Evolutionary conservation across 225 moss, liverwort and hornwort species (phyloP).

Genomic region (Polytrichum commune): DNA sequence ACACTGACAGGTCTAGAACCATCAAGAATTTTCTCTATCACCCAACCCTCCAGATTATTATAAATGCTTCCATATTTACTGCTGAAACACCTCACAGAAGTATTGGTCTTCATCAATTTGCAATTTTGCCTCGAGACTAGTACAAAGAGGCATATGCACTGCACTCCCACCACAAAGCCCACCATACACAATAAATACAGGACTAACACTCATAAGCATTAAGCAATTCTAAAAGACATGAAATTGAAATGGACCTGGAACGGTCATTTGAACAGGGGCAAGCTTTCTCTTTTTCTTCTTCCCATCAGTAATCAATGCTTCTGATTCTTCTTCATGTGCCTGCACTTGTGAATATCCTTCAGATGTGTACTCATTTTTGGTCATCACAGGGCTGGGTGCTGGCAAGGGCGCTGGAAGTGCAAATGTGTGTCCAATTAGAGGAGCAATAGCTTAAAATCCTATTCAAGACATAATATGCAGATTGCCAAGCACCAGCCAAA

Average conservation of each 20-base stretch:
- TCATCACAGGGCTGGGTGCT: conserved; percentile 19
- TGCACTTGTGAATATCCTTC: conserved; percentile 6
- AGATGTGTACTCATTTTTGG: conserved; percentile 14
- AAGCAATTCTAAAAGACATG: neutral
- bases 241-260: conserved; percentile 20
- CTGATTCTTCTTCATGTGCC: conserved; percentile 22
- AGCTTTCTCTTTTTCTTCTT: conserved; percentile 45
- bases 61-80: too few relatives aligned
- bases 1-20: too few relatives aligned
- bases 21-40: too few relatives aligned
- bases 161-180: too few relatives aligned
- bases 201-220: neutral
- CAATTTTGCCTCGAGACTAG: too few relatives aligned
- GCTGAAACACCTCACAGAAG: too few relatives aligned
- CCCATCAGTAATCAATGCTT: conserved; percentile 22
- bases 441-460: neutral
- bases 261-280: conserved; percentile 27
- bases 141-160: too few relatives aligned
- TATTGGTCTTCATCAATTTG: too few relatives aligned
- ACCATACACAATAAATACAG: neutral
- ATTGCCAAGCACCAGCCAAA: too few relatives aligned
- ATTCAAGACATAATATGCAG: too few relatives aligned
- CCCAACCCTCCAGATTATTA: too few relatives aligned
- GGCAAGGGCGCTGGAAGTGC: conserved; percentile 27
- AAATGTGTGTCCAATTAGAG: neutral